A percentile compares a stretch with the other conserved stretches of the same genome.
Evolutionary conservation across 768 basidiomycete genomes (phyloP).

Genomic region (Pilatotrama ljubarskyi): DNA sequence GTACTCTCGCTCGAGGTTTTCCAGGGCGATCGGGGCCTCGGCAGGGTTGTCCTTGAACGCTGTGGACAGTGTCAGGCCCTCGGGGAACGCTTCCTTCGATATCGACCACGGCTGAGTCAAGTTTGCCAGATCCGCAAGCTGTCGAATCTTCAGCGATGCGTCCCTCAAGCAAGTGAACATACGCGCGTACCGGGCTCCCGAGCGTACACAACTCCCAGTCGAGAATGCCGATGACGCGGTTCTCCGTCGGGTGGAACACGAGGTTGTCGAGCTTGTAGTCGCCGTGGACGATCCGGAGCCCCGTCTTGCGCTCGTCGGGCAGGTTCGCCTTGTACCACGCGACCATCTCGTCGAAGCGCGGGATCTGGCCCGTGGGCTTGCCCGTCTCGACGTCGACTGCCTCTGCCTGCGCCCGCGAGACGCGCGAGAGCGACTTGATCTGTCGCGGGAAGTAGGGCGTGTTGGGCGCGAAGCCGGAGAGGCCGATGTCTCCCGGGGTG

Average conservation of each 20-base stretch:
- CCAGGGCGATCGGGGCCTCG: slow-evolving; percentile 58
- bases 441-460: slow-evolving; percentile 92
- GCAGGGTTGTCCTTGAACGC: slow-evolving; percentile 64
- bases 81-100: slow-evolving; percentile 39
- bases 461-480: slow-evolving; percentile 68
- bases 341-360: slow-evolving; percentile 69
- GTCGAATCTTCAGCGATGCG: background rate
- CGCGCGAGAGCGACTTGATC: slow-evolving; percentile 81
- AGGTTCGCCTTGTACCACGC: slow-evolving; percentile 74
- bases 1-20: slow-evolving; percentile 81
- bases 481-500: slow-evolving; percentile 62
- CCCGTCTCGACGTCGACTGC: slow-evolving; percentile 66
- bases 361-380: slow-evolving; percentile 66
- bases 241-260: slow-evolving; percentile 90
- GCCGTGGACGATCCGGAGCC: slow-evolving; percentile 90
- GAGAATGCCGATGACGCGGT: slow-evolving; percentile 89
- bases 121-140: slow-evolving; percentile 90
- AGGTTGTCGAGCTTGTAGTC: slow-evolving; percentile 99
- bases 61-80: slow-evolving; percentile 35
- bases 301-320: slow-evolving; percentile 75
- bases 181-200: slow-evolving; percentile 73
- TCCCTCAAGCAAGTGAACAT: background rate
- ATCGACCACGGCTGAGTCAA: slow-evolving; percentile 83
- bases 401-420: slow-evolving; percentile 77
- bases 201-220: slow-evolving; percentile 99